Conservation (phyloP, 1,284 basidiomycete genomes). For the Ganoderma lingzhi region DNA sequence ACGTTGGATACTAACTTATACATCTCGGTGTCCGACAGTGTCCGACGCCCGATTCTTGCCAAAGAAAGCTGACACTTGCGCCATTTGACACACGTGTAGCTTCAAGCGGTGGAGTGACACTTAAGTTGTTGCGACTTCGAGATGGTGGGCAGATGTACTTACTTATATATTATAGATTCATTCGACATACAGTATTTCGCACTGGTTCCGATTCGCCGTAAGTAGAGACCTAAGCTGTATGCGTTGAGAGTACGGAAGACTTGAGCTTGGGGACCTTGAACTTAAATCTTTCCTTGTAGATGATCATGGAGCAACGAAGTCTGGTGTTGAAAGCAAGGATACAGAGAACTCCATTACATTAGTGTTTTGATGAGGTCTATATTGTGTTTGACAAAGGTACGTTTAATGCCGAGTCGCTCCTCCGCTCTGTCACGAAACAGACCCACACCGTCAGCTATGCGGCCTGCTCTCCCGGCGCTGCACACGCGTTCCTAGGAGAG, state of each 20-base stretch:
- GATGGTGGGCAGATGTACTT: neutral
- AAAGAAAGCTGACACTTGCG: neutral
- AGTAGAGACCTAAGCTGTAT: neutral
- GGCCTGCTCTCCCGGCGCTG: too few species aligned
- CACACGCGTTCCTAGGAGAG: neutral
- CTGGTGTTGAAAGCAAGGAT: neutral
- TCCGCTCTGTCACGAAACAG: slow-evolving; percentile 17
- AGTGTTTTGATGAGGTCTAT: neutral
- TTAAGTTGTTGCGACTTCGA: neutral
- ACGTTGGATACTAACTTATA: neutral
- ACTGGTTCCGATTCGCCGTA: neutral
- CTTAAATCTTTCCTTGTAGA: neutral
- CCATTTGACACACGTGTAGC: neutral
- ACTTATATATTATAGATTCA: neutral
- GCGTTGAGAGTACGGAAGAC: neutral
- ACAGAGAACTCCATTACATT: neutral
- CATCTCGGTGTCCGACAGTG: neutral
- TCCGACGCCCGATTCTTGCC: neutral
- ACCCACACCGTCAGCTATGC: neutral
- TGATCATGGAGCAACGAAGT: too few species aligned
- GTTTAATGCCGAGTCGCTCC: slow-evolving; percentile 30
- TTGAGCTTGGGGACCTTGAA: neutral
- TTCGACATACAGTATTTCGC: neutral
- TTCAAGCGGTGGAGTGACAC: too few species aligned
- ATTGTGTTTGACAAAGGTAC: neutral